Evolutionary conservation across 2,329 filamentous ascomycete species (phyloP), one percentile per base, ranked within the genome.

Genomic region (Fusarium albidum): DNA sequence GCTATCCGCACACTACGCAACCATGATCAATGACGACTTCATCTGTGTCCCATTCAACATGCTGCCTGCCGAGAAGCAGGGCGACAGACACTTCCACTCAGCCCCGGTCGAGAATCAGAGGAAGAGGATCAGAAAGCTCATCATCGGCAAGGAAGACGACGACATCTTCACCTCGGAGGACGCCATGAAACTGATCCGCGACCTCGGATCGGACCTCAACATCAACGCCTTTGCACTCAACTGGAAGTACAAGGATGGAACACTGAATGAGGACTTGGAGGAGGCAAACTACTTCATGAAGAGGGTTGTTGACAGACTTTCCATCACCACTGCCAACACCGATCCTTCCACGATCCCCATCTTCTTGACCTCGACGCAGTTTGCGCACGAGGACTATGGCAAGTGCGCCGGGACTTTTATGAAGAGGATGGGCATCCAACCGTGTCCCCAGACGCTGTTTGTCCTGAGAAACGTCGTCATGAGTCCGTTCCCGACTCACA

Each of bases 231-330:
- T 79, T 42, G 67, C 75, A 0, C 60, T 75, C 21, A 81, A 81
- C 53, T 81, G 76, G 68, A 68, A 70, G 3, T 57, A 77, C 34
- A 43, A 62, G 1, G 57, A 79, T 12, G 76, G 74, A 0, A 64
- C 35, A 0, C 64, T 77, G 13, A 80, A 80, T 52, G 66, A 63
- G 0, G 76, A 80, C 37, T 65, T 79, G 3, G 77, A 78, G 50
- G 77, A 79, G 55, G 77, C 78, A 5, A 81, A 80, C 51, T 77
- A 79, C 52, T 69, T 81, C 17, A 81, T 78, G 72, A 71, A 69
- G 51, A 67, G 73, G 5, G 73, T 81, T 9, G 68, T 80, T 2
- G 68, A 79, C 29, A 64, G 59, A 1, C 57, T 80, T 1, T 79
- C 77, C 0, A 73, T 80, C 26, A 75, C 73, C 14, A 72, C 69